A percentile compares a stretch with the other conserved stretches of the same genome.
Conservation (phyloP, 2,329 filamentous ascomycete species). For the Coniochaeta pulveracea region DNA sequence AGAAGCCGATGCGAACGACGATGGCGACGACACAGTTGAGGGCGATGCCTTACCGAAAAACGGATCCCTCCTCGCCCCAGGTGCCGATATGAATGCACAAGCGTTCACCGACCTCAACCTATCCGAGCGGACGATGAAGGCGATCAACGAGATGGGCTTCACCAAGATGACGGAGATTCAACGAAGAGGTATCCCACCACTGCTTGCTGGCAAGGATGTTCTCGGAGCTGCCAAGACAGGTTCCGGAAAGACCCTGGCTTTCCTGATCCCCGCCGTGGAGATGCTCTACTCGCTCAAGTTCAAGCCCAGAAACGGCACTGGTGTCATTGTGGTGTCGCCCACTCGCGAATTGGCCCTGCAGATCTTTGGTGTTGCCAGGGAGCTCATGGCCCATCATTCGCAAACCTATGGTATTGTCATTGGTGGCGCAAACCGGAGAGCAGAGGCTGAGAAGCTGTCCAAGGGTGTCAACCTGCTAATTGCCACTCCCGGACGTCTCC, state of each 20-base stretch:
- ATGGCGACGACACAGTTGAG: too few relatives aligned
- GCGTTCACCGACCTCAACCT: conserved; percentile 75
- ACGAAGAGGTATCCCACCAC: conserved; percentile 71
- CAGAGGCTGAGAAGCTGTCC: conserved; percentile 84
- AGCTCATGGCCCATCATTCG: conserved; percentile 89
- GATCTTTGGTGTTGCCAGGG: conserved; percentile 88
- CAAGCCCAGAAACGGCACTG: conserved; percentile 89
- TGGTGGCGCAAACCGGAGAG: conserved; percentile 80
- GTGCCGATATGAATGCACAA: conserved; percentile 49
- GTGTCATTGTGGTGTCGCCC: conserved; percentile 84
- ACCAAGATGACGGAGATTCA: conserved; percentile 95
- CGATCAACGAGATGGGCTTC: conserved; percentile 85
- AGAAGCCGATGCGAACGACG: conserved; percentile 17
- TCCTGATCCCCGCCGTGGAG: conserved; percentile 88
- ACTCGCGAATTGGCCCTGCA: conserved; percentile 91
- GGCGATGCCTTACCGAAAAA: conserved; percentile 23
- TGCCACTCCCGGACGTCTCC: conserved; percentile 80
- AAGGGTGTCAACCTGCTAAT: conserved; percentile 95
- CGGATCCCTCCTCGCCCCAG: conserved; percentile 44
- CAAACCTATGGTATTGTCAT: conserved; percentile 79
- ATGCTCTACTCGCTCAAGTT: conserved; percentile 84
- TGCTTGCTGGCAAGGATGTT: conserved; percentile 83
- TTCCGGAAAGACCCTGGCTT: conserved; percentile 89
- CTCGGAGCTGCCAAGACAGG: conserved; percentile 93
- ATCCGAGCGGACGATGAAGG: conserved; percentile 79